Percentiles rank a stretch among this genome's conserved stretches.
These are phyloP conservation scores for Penicillium corylophilum DNA, from an alignment of 2,329 filamentous ascomycete species.

Conservation along the genomic window DNA sequence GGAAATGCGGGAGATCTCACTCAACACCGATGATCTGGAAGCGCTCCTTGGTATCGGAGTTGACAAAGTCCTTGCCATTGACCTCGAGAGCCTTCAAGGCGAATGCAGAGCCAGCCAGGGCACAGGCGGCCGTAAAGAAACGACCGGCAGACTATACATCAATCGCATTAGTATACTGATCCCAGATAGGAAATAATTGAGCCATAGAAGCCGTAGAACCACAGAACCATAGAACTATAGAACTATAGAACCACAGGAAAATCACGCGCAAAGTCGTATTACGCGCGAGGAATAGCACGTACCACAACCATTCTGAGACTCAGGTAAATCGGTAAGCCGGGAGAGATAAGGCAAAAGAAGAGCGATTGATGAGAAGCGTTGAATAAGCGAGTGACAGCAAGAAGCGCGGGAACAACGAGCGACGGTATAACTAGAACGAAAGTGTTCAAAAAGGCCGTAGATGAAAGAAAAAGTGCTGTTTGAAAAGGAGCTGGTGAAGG, in stretches of 20 bases:
- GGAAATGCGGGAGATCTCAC: slow-evolving; percentile 35
- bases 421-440: slow-evolving; percentile 14
- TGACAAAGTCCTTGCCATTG: slow-evolving; percentile 61
- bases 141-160: slow-evolving; percentile 32
- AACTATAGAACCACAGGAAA: no score
- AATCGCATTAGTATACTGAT: neutral
- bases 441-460: neutral
- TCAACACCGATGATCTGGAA: slow-evolving; percentile 64
- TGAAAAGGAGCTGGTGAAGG: slow-evolving; percentile 4
- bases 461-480: slow-evolving; percentile 1
- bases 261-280: no score
- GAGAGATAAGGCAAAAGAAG: neutral
- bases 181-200: neutral
- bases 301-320: slow-evolving; percentile 26
- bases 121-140: slow-evolving; percentile 41
- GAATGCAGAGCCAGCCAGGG: slow-evolving; percentile 46
- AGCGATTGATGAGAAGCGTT: neutral
- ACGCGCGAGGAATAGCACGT: slow-evolving; percentile 4
- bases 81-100: slow-evolving; percentile 59
- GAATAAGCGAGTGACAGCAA: slow-evolving; percentile 24
- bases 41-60: slow-evolving; percentile 57
- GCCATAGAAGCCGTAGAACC: no score
- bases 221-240: no score
- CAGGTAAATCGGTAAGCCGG: neutral
- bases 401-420: slow-evolving; percentile 18